Evolutionary conservation across 2,329 filamentous ascomycete genomes (phyloP), one percentile per base, ranked within the genome.

Genomic region (Penicillium brasilianum): DNA sequence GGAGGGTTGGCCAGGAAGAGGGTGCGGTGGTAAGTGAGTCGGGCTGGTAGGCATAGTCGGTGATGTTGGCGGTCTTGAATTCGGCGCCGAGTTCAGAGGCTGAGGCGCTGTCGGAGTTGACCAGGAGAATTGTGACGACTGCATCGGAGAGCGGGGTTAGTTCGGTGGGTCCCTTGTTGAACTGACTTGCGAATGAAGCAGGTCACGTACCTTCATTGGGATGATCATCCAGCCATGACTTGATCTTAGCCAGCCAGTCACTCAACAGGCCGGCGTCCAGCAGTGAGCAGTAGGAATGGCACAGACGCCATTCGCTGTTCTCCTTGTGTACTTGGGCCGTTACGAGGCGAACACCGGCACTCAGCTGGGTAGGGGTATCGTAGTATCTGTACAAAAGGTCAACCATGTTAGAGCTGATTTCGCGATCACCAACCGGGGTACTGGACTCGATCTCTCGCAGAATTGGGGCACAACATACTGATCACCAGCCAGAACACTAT

Each of bases 71-170:
- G 7, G 79, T 70, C 57, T 85, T 77, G 59, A 87, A 90, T 48
- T 81, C 79, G 3, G 76, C 65, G 56, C 82, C 84, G 44, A 91
- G 84, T 5, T 85, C 81, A 0, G 82, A 74, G 7, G 85, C 83
- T 0, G 81, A 74, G 22, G 85, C 83, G 51, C 83, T 77, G 74
- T 90, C 88, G 3, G 86, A 85, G 79, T 92, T 92, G 69, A 92
- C 90, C 44, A 92, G 80, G 25, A 93, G 76, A 14, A 93, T 73
- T 4, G 90, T 93, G 22, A 93, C 87, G 18, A 93, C 90, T 60
- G 55, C 25, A 51, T 5, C 54, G 30, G 37, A 34, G 20, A 30
- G 25, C 6, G 16, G 18, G 9, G 57, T 66, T 39, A 66, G 53
- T 44, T n/a, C 44, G 28, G 48, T 59, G 58, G 49, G n/a, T 20